Conservation (phyloP, 129 eudicot species). For the Flaveria sonorensis region DNA sequence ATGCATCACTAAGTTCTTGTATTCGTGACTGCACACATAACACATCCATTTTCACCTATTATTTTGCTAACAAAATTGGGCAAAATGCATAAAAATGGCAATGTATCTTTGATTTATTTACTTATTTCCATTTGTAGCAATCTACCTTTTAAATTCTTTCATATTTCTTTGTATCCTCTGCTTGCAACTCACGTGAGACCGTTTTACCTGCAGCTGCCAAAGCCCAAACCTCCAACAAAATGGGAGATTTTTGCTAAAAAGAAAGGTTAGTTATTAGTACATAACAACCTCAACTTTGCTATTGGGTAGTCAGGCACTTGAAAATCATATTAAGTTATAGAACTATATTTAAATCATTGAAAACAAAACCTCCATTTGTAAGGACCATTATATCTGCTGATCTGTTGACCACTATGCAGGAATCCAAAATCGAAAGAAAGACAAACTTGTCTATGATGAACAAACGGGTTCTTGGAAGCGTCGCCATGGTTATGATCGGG, state of each 20-base stretch:
- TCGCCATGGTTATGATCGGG: slow-evolving; percentile 86
- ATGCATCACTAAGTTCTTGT: background rate
- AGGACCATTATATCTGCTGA: background rate
- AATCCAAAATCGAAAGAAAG: slow-evolving; percentile 73
- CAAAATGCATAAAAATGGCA: background rate
- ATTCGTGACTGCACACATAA: background rate
- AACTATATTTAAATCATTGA: background rate
- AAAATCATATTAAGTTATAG: background rate
- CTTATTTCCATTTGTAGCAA: background rate
- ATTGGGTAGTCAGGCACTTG: background rate
- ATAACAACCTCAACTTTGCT: background rate
- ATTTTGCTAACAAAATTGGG: background rate
- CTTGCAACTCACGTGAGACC: background rate
- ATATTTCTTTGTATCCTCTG: background rate
- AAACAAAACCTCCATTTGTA: background rate
- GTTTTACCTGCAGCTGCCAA: slow-evolving; percentile 62
- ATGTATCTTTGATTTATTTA: background rate
- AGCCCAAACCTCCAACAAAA: slow-evolving; percentile 84
- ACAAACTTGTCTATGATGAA: slow-evolving; percentile 80
- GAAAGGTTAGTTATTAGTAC: slow-evolving; percentile 59
- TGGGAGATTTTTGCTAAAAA: slow-evolving; percentile 95
- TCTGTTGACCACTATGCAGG: slow-evolving; percentile 43
- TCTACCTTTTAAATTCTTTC: background rate
- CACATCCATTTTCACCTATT: background rate
- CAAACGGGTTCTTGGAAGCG: slow-evolving; percentile 89